phyloP scores from a whole-genome alignment of 225 moss, liverwort and hornwort species.

The Ulota crispa region DNA sequence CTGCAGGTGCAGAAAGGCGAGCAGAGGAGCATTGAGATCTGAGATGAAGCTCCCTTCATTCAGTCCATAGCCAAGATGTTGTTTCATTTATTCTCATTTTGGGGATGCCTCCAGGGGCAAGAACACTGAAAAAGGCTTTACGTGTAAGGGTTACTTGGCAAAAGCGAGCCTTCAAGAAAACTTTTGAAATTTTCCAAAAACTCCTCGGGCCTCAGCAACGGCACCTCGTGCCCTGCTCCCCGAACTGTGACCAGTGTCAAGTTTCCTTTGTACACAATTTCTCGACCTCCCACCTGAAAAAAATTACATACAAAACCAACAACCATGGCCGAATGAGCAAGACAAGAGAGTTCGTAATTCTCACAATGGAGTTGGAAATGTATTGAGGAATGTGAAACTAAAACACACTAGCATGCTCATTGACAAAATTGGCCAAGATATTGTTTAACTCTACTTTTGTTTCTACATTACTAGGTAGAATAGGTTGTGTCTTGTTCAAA shows the following conservation, averaged over 20 bases:
- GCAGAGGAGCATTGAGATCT: not conserved
- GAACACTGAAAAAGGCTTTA: not conserved
- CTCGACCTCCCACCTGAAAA: slow-evolving; percentile 68
- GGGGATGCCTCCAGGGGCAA: not conserved
- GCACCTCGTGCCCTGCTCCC: slow-evolving; percentile 67
- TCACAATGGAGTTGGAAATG: too few species aligned
- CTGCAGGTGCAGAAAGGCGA: not conserved
- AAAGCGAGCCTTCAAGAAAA: slow-evolving; percentile 16
- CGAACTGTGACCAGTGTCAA: slow-evolving; percentile 65
- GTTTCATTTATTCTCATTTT: not conserved
- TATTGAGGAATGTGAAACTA: too few species aligned
- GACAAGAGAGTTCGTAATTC: too few species aligned
- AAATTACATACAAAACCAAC: not conserved
- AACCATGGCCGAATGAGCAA: not conserved
- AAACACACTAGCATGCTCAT: too few species aligned
- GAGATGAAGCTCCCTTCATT: not conserved
- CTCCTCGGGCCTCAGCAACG: slow-evolving; percentile 39
- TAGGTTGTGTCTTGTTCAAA: too few species aligned
- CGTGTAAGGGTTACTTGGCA: slow-evolving; percentile 13
- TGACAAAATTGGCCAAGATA: too few species aligned
- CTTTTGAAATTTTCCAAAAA: slow-evolving; percentile 35
- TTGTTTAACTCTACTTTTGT: too few species aligned
- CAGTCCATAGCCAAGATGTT: not conserved
- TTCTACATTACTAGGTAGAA: too few species aligned
- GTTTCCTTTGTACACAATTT: slow-evolving; percentile 56